Base-by-base conservation (phyloP, 352 stramenopile species). In the Phytophthora idaei region DNA sequence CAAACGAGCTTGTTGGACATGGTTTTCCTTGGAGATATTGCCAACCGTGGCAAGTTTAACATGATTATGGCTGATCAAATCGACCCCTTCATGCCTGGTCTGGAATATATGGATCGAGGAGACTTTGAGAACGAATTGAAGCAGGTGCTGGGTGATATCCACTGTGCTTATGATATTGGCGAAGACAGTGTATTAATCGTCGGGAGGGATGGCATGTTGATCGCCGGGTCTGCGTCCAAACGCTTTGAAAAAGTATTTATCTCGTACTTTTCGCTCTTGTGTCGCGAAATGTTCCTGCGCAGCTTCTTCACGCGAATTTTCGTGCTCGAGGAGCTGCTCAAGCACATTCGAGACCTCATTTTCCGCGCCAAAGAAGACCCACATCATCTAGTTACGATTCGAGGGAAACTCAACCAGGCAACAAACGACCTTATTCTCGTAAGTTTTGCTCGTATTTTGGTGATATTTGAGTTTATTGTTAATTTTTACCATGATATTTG, bases 121-220 rank as follows among this genome's bases (percentile, higher is more conserved):
- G 93, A 99, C 68, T 98, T 98, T 70, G 95, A 98, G 66, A 98
- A 99, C 73, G 96, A 99, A 67, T 85, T 99, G 39, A 98, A 98
- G 74, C 90, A 97, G 69, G 86, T 97, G 11, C 82, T 98, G n/a
- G 52, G 52, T 25, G 52, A 59, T 50, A 59, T 59, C 17, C 52
- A 59, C 37, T 59, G 52, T 31, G 94, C 8, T 6, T 99, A 98
- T 64, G 96, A 99, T 57, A 98, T 99, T 54, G 93, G 83, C 34
- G 93, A 98, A 53, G 90, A 98, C 77, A 96, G 97, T 67, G 94
- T 96, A 7, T 71, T 99, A 29, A 94, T 99, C 41, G 97, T 99
- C 73, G 96, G 96, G 29, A 83, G 87, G 5, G 83, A 98, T 57
- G 96, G 96, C 21, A 87, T 99, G 66, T 70, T 99, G 7, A 82